Conservation (phyloP, 225 moss, liverwort and hornwort species). For the Neckera pumila region DNA sequence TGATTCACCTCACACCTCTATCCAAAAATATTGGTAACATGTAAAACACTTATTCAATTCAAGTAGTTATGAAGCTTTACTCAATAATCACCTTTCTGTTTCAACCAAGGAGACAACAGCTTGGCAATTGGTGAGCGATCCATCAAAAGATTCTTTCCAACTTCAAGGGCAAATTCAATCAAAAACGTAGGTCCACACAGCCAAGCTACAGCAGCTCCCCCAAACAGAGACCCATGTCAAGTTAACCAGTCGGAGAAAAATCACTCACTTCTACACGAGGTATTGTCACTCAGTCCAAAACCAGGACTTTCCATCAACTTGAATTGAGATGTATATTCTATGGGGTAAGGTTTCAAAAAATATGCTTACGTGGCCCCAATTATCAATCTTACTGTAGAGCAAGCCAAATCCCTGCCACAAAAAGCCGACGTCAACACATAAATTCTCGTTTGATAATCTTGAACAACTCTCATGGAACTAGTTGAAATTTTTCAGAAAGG, state of each 20-base stretch:
- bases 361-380: slow-evolving; percentile 91
- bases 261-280: not conserved
- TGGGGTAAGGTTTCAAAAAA: not conserved
- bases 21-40: not conserved
- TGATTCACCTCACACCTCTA: not conserved
- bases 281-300: not conserved
- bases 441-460: not conserved
- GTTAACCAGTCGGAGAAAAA: not conserved
- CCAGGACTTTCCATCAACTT: not conserved
- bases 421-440: not conserved
- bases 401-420: slow-evolving; percentile 70
- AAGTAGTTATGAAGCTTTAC: not conserved
- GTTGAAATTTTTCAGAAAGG: not conserved
- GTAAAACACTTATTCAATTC: not conserved
- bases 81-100: slow-evolving; percentile 2
- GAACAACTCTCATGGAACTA: not conserved
- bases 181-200: slow-evolving; percentile 67
- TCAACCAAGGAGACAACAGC: slow-evolving; percentile 18
- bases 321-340: not conserved
- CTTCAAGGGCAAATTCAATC: slow-evolving; percentile 55
- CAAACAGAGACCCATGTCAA: slow-evolving; percentile 7
- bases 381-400: slow-evolving; percentile 65
- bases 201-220: slow-evolving; percentile 86
- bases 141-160: slow-evolving; percentile 62
- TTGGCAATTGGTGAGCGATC: slow-evolving; percentile 78